phyloP scores from a whole-genome alignment of 2,329 filamentous ascomycete species.

The Fusarium burgessii region DNA sequence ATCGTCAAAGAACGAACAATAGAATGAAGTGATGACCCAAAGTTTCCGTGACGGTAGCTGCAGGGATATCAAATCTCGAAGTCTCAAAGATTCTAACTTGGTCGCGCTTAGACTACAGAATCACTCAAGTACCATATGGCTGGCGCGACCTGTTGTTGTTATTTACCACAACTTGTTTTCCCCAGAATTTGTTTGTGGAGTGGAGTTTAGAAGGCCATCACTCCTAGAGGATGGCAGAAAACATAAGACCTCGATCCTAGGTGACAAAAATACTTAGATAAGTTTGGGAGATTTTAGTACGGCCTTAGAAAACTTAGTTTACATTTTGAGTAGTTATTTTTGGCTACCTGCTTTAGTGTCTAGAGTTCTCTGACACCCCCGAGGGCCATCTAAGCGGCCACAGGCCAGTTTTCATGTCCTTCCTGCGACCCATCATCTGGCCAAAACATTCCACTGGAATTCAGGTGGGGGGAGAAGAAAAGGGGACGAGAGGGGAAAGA shows the following conservation, averaged over 20 bases:
- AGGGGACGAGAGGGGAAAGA: conserved; percentile 23
- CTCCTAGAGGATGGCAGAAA: no score
- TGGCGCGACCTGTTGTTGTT: conserved; percentile 12
- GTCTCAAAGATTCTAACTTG: neutral
- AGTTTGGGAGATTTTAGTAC: no score
- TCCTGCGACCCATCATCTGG: conserved; percentile 21
- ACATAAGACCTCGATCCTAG: no score
- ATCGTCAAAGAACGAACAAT: conserved; percentile 35
- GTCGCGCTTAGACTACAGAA: neutral
- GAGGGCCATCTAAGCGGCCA: conserved; percentile 2
- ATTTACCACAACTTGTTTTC: conserved; percentile 16
- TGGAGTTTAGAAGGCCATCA: neutral
- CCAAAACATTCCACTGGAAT: conserved; percentile 37
- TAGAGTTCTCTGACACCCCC: no score
- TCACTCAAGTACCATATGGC: neutral
- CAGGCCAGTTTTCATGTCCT: conserved; percentile 28
- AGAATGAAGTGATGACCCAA: conserved; percentile 42
- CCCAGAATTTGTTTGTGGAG: neutral
- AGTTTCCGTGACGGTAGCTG: neutral
- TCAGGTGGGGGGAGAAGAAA: conserved; percentile 22
- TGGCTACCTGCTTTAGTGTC: no score
- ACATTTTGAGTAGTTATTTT: no score
- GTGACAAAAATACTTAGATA: no score
- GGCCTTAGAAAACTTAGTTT: no score
- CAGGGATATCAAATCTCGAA: neutral